Base-by-base conservation (phyloP, 306 rosid species). In the Prunus mongolica region DNA sequence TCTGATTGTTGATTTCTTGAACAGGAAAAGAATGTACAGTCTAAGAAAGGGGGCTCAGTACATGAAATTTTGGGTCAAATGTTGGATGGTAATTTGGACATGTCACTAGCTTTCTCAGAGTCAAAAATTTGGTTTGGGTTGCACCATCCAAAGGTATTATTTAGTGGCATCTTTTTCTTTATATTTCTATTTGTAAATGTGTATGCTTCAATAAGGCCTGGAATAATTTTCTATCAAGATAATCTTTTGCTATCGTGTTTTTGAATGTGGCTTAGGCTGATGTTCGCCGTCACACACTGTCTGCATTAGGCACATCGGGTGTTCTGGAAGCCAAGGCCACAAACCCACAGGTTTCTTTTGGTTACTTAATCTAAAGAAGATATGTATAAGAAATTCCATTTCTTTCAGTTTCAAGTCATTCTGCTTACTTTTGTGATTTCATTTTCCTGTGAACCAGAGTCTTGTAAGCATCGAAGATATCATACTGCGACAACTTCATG, bases 91-190 rank as follows among this genome's bases (percentile, higher is more conserved):
- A 84, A 88, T 81, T 64, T 67, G 78, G 93, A 84, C 73, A 74
- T 72, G 46, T 81, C 93, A 64, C 71, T 30, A 38, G 86, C 79
- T 74, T 73, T 82, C 77, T 82, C 90, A 4, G 88, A 90, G 76
- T 90, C 93, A 69, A 90, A 86, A 76, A 56, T 94, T 79, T 91
- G 91, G 96, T 89, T 94, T 60, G 89, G 86, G 82, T 82, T 94
- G 85, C 88, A 89, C 78, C 97, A 94, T 83, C 97, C 98, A 0
- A 88, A 89, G 96, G 98, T 94, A 82, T 79, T 10, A 15, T 44
- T 41, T 41, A 16, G 45, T 69, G 20, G 24, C 73, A 46, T 51
- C 38, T 15, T 30, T 82, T 71, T 15, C 1, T 1, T 5, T 0
- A 12, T 74, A 58, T 78, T 27, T 27, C 45, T 51, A 58, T 20